phyloP scores from a whole-genome alignment of 2,329 filamentous ascomycete species.

The Geosmithia flava region DNA sequence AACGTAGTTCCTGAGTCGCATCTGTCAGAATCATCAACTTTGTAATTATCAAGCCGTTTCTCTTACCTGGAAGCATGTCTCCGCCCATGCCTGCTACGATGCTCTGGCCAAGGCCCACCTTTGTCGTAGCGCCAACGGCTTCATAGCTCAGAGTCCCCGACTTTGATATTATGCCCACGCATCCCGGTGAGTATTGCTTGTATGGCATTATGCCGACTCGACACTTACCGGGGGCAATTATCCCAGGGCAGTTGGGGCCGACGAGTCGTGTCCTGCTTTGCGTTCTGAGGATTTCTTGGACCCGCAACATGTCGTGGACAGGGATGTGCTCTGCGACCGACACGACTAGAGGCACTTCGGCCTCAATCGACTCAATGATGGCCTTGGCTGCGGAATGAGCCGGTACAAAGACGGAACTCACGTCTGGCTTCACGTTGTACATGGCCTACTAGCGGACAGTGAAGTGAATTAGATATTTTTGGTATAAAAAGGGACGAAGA shows the following conservation, averaged over 20 bases:
- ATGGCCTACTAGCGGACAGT: constrained; percentile 14
- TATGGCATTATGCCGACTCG: constrained; percentile 28
- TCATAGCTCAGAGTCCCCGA: constrained; percentile 74
- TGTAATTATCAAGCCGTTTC: neutral
- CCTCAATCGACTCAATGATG: constrained; percentile 65
- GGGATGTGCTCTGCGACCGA: constrained; percentile 74
- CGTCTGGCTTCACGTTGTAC: constrained; percentile 37
- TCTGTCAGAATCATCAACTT: neutral
- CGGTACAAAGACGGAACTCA: constrained; percentile 62
- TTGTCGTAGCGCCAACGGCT: constrained; percentile 61
- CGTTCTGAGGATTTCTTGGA: constrained; percentile 56
- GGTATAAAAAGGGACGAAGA: neutral
- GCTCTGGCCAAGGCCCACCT: constrained; percentile 65
- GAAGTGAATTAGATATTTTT: constrained; percentile 14
- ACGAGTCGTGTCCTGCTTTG: constrained; percentile 63
- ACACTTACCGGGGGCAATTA: constrained; percentile 64
- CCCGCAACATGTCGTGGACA: constrained; percentile 61
- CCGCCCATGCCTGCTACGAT: constrained; percentile 69
- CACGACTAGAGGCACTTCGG: constrained; percentile 65
- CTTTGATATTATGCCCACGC: constrained; percentile 66
- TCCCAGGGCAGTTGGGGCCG: constrained; percentile 71
- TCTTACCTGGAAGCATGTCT: constrained; percentile 53
- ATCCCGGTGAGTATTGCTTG: constrained; percentile 36
- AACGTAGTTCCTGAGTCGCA: constrained; percentile 42
- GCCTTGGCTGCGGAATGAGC: constrained; percentile 53